Base-by-base conservation (phyloP, 108 stramenopile species). In the Thalassiosira profunda region DNA sequence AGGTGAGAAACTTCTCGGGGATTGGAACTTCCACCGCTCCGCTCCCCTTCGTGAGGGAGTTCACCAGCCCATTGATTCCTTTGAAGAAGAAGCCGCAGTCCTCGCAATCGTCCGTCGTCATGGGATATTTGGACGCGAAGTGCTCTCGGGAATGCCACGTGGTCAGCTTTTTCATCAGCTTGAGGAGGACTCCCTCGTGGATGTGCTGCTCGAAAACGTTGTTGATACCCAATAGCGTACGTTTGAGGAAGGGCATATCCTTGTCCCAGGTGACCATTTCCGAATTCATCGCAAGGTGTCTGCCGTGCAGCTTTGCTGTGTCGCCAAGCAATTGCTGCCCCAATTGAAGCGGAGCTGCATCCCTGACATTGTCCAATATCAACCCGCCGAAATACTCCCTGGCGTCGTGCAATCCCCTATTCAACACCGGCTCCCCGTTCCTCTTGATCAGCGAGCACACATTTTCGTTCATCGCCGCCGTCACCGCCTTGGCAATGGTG, bases 1-100 rank as follows among this genome's bases (percentile, higher is more conserved):
- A 58, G 24, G 23, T 21, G 11, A 82, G 41, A 23, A 69, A 41
- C 23, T 40, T 56, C 21, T 74, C 20, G 61, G 87, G 40, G 76
- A 54, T 18, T 46, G 56, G 6, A 57, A 68, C 26, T 17, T 52
- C 52, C 41, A 60, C 0, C 9, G 43, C 21, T 23, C 63, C 34
- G 30, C 34, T 63, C 2, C 47, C 83, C 43, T 67, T 37, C 6
- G 83, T 64, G 0, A 91, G 26, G 0, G 78, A 73, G 45, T 65
- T 37, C 9, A 92, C 44, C 48, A 87, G 38, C 3, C 91, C 91
- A 58, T 87, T 88, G 26, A 87, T 26, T 0, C 91, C 91, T 20
- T 75, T 76, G 63, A 84, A 91, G 49, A 82, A 75, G 58, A 68
- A 83, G 0, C 85, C 85, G 63, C 85, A 86, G 48, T 69, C 57